phyloP scores from a whole-genome alignment of 1,139 yeast genomes.

The Hyphopichia pseudoburtonii region DNA sequence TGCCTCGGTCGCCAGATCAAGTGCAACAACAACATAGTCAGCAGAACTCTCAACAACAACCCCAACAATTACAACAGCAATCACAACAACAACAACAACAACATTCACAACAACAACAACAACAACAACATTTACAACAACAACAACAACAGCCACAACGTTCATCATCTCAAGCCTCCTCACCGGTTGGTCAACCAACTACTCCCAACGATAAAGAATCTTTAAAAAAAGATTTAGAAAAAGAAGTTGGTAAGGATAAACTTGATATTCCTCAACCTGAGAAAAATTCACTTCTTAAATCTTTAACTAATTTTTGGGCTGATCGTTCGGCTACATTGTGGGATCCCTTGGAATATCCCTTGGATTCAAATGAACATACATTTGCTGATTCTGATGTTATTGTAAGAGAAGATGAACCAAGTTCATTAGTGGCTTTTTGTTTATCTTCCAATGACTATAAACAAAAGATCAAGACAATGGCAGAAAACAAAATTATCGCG shows the following conservation, averaged over 20 bases:
- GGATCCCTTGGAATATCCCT: constrained; percentile 88
- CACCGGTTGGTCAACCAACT: no score
- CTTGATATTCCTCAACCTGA: constrained; percentile 53
- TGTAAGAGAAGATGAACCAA: constrained; percentile 95
- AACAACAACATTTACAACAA: not conserved
- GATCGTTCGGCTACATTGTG: constrained; percentile 94
- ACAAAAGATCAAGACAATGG: constrained; percentile 53
- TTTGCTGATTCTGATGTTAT: constrained; percentile 93
- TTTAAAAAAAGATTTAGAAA: not conserved
- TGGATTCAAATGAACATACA: constrained; percentile 78
- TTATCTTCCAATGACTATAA: constrained; percentile 80
- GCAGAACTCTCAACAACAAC: not conserved
- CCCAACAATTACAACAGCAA: not conserved
- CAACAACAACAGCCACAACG: constrained; percentile 1
- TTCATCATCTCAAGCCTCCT: not conserved
- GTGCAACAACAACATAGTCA: not conserved
- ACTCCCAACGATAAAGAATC: constrained; percentile 1
- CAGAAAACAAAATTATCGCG: constrained; percentile 11
- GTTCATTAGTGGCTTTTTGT: constrained; percentile 91
- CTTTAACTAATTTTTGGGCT: constrained; percentile 93
- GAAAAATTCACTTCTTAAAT: constrained; percentile 73
- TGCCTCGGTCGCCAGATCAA: not conserved
- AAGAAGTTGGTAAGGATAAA: constrained; percentile 4
- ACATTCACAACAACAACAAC: not conserved
- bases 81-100: not conserved